Percentiles rank a stretch among this genome's conserved stretches.
phyloP scores from a whole-genome alignment of 192 early-diverging fungal genomes.

The Coemansia sp. region DNA sequence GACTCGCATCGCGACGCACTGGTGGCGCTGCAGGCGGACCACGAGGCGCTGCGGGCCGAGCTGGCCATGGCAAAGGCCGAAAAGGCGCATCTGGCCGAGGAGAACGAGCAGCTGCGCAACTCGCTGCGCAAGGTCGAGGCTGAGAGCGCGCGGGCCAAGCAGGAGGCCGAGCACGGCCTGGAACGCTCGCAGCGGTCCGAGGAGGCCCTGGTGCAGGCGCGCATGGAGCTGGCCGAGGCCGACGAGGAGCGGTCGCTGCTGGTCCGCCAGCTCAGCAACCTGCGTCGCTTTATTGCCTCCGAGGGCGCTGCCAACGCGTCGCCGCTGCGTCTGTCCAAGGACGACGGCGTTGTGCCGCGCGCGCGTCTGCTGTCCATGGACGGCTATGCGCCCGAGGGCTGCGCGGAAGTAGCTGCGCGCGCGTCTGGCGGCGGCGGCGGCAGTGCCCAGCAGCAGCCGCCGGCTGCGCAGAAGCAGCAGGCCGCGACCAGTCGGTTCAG shows the following conservation, averaged over 20 bases:
- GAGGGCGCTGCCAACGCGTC: background rate
- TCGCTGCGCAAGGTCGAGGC: constrained; percentile 20
- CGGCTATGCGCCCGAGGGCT: background rate
- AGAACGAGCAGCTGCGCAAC: constrained; percentile 43
- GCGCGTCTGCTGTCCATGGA: constrained; percentile 22
- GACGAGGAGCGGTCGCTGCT: constrained; percentile 34
- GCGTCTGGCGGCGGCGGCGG: too few species aligned
- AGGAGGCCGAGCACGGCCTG: background rate
- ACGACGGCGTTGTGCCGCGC: constrained; percentile 10
- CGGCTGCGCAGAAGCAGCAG: constrained; percentile 1
- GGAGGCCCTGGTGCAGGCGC: constrained; percentile 21
- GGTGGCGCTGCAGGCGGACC: constrained; percentile 34
- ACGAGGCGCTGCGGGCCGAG: constrained; percentile 30
- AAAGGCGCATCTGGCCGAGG: constrained; percentile 30
- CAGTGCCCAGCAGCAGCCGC: too few species aligned
- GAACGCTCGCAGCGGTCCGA: constrained; percentile 18
- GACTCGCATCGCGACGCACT: constrained; percentile 43
- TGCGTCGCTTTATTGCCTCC: constrained; percentile 33
- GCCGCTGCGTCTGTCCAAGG: background rate
- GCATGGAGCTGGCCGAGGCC: constrained; percentile 33
- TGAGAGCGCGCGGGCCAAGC: constrained; percentile 2
- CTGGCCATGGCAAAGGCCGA: constrained; percentile 33
- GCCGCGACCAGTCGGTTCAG: constrained; percentile 34
- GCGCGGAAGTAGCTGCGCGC: constrained; percentile 3
- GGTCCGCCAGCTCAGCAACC: constrained; percentile 29